phyloP scores from a whole-genome alignment of 352 stramenopile species.

The Saprolegnia parasitica region DNA sequence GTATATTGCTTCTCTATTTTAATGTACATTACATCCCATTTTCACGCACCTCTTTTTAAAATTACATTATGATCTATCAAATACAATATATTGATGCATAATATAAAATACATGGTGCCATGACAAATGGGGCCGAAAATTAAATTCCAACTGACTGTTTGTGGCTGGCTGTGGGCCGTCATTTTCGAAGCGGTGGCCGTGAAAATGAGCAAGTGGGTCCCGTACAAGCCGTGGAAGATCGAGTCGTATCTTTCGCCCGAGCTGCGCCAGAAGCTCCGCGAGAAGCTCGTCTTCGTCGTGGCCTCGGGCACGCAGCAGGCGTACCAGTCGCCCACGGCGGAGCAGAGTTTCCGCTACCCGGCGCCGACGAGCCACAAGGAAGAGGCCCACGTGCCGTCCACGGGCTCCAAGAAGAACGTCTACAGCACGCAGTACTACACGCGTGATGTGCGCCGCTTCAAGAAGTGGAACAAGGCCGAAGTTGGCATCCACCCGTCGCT shows the following conservation, averaged over 20 bases:
- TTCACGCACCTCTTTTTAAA: background rate
- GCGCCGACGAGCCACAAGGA: constrained; percentile 64
- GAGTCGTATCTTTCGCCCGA: constrained; percentile 60
- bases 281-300: constrained; percentile 78
- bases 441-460: constrained; percentile 75
- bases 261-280: constrained; percentile 73
- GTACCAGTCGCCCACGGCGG: constrained; percentile 57
- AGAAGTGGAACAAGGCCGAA: constrained; percentile 37
- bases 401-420: constrained; percentile 63
- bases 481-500: constrained; percentile 75
- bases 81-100: background rate
- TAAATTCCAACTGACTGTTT: background rate
- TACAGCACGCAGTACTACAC: constrained; percentile 90
- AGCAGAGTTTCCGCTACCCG: constrained; percentile 72
- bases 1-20: background rate
- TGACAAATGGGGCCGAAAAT: background rate
- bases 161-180: constrained; percentile 23
- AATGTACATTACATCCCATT: background rate
- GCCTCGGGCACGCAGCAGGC: constrained; percentile 66
- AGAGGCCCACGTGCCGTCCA: constrained; percentile 63
- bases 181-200: constrained; percentile 3
- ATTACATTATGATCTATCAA: background rate
- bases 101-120: background rate
- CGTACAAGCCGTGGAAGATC: constrained; percentile 79
- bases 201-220: constrained; percentile 76